Evolutionary conservation across 192 early-diverging fungal genomes (phyloP).

Genomic region (Funneliformis geosporum): DNA sequence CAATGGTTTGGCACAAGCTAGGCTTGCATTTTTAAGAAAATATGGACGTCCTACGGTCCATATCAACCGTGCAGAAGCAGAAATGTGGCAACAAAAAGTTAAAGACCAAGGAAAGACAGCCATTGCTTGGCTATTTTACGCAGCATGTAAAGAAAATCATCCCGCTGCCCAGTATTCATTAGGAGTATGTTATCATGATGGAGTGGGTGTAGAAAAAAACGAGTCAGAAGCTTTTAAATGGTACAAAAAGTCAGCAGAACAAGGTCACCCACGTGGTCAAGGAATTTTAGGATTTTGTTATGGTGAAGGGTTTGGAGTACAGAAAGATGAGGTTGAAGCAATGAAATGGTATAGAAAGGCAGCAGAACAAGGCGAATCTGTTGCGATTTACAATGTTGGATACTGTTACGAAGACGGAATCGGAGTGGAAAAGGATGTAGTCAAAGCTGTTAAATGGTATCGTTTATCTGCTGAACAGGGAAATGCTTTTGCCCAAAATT

Average conservation of each 20-base stretch:
- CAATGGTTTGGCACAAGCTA: constrained; percentile 66
- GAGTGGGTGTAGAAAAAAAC: constrained; percentile 69
- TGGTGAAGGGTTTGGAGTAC: constrained; percentile 75
- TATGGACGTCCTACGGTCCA: constrained; percentile 78
- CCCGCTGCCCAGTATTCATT: constrained; percentile 69
- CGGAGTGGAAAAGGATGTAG: constrained; percentile 54
- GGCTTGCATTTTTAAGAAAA: constrained; percentile 74
- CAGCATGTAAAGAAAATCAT: constrained; percentile 57
- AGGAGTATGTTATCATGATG: constrained; percentile 80
- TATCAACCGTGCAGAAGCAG: constrained; percentile 80
- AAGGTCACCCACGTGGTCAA: constrained; percentile 62
- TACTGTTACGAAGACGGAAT: constrained; percentile 69
- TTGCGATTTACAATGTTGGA: constrained; percentile 65
- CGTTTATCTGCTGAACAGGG: constrained; percentile 65
- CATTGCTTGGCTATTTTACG: constrained; percentile 64
- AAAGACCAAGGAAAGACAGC: constrained; percentile 54
- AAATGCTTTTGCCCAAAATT: constrained; percentile 85
- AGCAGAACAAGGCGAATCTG: constrained; percentile 60
- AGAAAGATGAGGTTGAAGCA: constrained; percentile 66
- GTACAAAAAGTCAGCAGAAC: constrained; percentile 66
- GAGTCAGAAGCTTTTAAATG: constrained; percentile 69
- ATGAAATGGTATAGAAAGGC: constrained; percentile 67
- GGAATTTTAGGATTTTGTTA: constrained; percentile 84
- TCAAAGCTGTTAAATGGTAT: constrained; percentile 67
- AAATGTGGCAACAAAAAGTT: constrained; percentile 70